Evolutionary conservation across 495 filamentous ascomycete genomes (phyloP).

Genomic region (Talaromyces nanjingensis): DNA sequence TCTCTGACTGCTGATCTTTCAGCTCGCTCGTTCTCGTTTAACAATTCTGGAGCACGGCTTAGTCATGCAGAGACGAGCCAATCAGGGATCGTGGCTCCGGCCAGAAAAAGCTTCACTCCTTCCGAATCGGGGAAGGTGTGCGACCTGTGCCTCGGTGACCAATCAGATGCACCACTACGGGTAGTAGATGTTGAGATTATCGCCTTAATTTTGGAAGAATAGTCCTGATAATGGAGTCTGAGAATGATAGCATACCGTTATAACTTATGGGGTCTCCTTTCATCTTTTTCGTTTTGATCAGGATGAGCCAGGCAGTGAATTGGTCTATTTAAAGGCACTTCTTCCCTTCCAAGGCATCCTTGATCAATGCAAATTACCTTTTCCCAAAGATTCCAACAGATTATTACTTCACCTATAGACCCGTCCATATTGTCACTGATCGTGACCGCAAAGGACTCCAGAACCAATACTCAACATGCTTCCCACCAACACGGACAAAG

Average conservation of each 20-base stretch:
- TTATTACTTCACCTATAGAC: background rate
- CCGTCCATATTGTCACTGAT: background rate
- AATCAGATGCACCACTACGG: background rate
- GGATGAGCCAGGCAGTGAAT: background rate
- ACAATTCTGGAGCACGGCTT: background rate
- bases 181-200: background rate
- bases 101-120: background rate
- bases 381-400: background rate
- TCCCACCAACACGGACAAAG: constrained; percentile 10
- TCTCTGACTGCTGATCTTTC: background rate
- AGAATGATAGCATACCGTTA: background rate
- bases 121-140: background rate
- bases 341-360: background rate
- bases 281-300: background rate
- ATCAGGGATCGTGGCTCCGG: background rate
- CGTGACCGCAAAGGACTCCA: background rate
- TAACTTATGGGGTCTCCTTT: background rate
- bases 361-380: background rate
- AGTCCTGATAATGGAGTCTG: background rate
- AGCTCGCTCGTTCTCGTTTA: background rate
- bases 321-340: background rate
- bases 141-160: background rate
- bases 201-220: background rate
- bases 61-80: background rate
- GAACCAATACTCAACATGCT: background rate